These are phyloP conservation scores for Sphagnum fallax DNA, from an alignment of 228 moss, liverwort and hornwort genomes.

Conservation along the genomic window DNA sequence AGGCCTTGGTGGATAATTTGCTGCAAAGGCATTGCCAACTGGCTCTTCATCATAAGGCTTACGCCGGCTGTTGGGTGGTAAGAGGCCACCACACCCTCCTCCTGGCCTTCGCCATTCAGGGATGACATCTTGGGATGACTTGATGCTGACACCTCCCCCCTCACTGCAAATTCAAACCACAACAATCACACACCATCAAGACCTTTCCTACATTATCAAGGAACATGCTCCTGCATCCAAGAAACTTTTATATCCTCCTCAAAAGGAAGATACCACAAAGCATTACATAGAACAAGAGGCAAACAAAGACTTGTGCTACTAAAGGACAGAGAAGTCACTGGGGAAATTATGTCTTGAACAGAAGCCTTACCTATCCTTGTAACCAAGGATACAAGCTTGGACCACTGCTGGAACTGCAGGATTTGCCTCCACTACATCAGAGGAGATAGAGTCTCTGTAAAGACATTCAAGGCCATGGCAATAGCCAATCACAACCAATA, in stretches of 20 bases:
- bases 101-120: constrained; percentile 97
- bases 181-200: constrained; percentile 7
- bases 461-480: too few species aligned
- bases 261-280: too few species aligned
- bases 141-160: constrained; percentile 37
- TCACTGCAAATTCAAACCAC: constrained; percentile 65
- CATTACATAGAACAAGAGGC: too few species aligned
- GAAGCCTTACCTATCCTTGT: too few species aligned
- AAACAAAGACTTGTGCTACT: too few species aligned
- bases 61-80: constrained; percentile 48
- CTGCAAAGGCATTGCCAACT: constrained; percentile 79
- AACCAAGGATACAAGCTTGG: too few species aligned
- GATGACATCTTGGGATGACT: constrained; percentile 80
- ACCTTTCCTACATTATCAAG: constrained; percentile 3
- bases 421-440: too few species aligned
- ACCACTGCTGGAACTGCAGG: too few species aligned
- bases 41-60: constrained; percentile 95
- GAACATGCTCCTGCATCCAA: neutral
- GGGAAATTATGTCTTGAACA: too few species aligned
- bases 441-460: too few species aligned
- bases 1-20: constrained; percentile 93
- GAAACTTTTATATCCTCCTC: neutral
- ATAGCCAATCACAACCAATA: too few species aligned
- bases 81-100: constrained; percentile 35
- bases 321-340: too few species aligned